A percentile compares a stretch with the other conserved stretches of the same genome.
phyloP scores from a whole-genome alignment of 2,329 filamentous ascomycete genomes.

The Diaporthe helianthi region DNA sequence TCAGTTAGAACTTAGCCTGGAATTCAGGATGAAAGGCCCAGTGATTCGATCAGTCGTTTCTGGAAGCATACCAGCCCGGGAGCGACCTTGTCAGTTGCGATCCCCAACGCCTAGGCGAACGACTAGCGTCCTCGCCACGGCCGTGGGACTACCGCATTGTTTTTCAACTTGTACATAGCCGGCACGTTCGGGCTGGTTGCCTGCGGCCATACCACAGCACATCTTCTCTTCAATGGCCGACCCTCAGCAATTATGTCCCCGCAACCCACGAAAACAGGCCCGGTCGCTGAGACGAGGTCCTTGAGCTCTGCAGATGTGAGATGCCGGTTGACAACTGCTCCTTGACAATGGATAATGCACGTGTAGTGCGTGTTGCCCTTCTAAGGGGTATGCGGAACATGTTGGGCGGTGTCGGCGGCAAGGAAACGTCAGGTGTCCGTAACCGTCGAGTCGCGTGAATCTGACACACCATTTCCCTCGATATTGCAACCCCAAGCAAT shows the following conservation, averaged over 20 bases:
- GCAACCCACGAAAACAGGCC: background rate
- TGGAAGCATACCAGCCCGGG: constrained; percentile 26
- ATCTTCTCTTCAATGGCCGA: background rate
- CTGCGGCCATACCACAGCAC: background rate
- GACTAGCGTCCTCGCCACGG: constrained; percentile 10
- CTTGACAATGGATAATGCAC: constrained; percentile 1
- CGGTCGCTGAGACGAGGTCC: background rate
- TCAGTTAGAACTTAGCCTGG: constrained; percentile 27
- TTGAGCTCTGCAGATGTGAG: background rate
- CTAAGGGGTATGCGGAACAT: background rate
- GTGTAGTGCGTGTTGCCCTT: constrained; percentile 7
- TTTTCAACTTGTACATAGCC: background rate
- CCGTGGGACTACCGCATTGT: constrained; percentile 16
- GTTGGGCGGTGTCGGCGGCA: constrained; percentile 24
- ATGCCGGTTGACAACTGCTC: constrained; percentile 2
- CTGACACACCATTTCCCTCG: constrained; percentile 25
- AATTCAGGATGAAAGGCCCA: constrained; percentile 25
- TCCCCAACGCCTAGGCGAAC: constrained; percentile 16
- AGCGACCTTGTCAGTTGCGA: constrained; percentile 24
- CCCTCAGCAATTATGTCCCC: background rate
- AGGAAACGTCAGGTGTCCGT: constrained; percentile 12
- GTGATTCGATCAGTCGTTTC: constrained; percentile 27
- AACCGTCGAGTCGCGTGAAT: constrained; percentile 26
- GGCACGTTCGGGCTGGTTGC: constrained; percentile 20
- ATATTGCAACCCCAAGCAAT: constrained; percentile 1